Evolutionary conservation across 1,284 basidiomycete genomes (phyloP).

Genomic region (Malassezia cuniculi): DNA sequence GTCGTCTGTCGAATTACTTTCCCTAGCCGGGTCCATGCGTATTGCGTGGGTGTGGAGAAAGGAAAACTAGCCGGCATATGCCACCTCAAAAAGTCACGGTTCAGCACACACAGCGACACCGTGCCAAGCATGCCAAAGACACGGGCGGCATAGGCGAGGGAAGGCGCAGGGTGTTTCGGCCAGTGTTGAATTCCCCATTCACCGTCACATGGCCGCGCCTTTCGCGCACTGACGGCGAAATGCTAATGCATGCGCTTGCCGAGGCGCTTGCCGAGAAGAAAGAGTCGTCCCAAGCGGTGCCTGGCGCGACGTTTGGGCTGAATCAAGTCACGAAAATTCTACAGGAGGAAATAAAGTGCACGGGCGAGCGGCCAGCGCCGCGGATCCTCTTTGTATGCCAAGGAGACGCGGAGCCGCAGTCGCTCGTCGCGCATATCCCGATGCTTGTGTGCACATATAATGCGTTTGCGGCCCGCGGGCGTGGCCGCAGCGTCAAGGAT

Average conservation of each 20-base stretch:
- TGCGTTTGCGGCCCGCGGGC: no score
- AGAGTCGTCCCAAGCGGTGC: neutral
- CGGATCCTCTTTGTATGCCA: slow-evolving; percentile 11
- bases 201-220: slow-evolving; percentile 9
- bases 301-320: slow-evolving; percentile 5
- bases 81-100: neutral
- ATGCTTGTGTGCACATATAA: slow-evolving; percentile 14
- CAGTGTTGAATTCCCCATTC: slow-evolving; percentile 15
- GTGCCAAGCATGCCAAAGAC: slow-evolving; percentile 1
- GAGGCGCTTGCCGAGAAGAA: slow-evolving; percentile 5
- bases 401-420: slow-evolving; percentile 8
- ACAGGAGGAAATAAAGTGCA: slow-evolving; percentile 2
- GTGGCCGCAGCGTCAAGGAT: no score
- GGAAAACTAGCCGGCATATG: no score
- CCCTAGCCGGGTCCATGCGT: no score
- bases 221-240: slow-evolving; percentile 6
- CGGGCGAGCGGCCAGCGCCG: neutral
- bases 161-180: slow-evolving; percentile 11
- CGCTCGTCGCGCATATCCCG: slow-evolving; percentile 13
- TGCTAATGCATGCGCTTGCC: slow-evolving; percentile 12
- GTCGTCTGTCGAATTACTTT: no score
- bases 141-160: neutral
- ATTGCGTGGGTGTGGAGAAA: no score
- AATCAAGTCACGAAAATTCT: slow-evolving; percentile 9
- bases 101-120: slow-evolving; percentile 11